Evolutionary conservation across 805 yeast genomes (phyloP).

Genomic region (Clavispora carvajalis): DNA sequence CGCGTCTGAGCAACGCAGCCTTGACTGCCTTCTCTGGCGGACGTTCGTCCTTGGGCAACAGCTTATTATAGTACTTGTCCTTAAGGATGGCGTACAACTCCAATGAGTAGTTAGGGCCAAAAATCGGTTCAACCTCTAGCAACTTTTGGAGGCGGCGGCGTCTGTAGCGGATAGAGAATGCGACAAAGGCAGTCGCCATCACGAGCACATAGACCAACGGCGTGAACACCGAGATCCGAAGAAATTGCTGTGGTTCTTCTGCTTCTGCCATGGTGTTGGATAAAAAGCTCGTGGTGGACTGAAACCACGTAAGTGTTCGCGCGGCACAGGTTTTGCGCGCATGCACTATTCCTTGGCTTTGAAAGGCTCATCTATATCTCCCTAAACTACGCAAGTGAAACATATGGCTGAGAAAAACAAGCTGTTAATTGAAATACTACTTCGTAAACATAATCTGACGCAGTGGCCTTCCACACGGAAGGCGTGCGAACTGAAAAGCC

Average conservation of each 20-base stretch:
- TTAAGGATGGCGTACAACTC: slow-evolving; percentile 60
- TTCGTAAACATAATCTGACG: too few species aligned
- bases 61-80: slow-evolving; percentile 35
- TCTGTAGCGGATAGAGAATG: slow-evolving; percentile 69
- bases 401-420: too few species aligned
- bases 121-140: slow-evolving; percentile 64
- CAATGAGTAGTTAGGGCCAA: slow-evolving; percentile 60
- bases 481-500: too few species aligned
- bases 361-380: too few species aligned
- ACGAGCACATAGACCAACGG: slow-evolving; percentile 75
- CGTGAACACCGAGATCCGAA: slow-evolving; percentile 42
- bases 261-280: slow-evolving; percentile 13
- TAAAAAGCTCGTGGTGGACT: not conserved
- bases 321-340: not conserved
- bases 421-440: too few species aligned
- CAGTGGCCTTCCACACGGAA: too few species aligned
- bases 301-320: not conserved
- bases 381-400: too few species aligned
- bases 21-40: slow-evolving; percentile 77
- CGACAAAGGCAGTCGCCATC: slow-evolving; percentile 56
- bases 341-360: too few species aligned
- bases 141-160: slow-evolving; percentile 48
- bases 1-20: slow-evolving; percentile 50
- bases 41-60: slow-evolving; percentile 36
- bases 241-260: slow-evolving; percentile 20